Conservation (phyloP, 208 protist species). For the Endotrypanum monterogeii region DNA sequence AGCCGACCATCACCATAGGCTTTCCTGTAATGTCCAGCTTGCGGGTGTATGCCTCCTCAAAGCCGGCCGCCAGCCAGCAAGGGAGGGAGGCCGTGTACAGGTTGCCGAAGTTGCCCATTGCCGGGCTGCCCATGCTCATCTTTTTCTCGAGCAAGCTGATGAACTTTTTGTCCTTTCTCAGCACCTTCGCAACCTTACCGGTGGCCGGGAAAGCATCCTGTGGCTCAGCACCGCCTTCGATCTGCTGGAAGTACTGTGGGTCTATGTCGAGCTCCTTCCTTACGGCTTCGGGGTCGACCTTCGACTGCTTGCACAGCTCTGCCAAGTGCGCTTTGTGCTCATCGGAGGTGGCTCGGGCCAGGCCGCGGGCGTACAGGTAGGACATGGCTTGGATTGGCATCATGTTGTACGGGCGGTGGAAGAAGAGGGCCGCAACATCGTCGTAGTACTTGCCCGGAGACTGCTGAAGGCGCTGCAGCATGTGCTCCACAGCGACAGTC, state of each 20-base stretch:
- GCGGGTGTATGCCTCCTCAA: constrained; percentile 82
- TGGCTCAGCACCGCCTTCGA: constrained; percentile 72
- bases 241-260: constrained; percentile 78
- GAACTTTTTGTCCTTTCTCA: constrained; percentile 83
- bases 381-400: constrained; percentile 93
- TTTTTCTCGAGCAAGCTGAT: constrained; percentile 74
- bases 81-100: constrained; percentile 92
- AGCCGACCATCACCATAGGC: constrained; percentile 91
- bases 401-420: constrained; percentile 93
- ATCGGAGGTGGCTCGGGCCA: constrained; percentile 73
- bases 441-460: constrained; percentile 85
- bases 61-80: constrained; percentile 88
- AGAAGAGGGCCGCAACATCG: constrained; percentile 85
- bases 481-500: constrained; percentile 86
- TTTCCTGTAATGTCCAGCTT: constrained; percentile 84
- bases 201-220: constrained; percentile 77
- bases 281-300: constrained; percentile 50
- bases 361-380: constrained; percentile 84
- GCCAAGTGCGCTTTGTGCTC: constrained; percentile 68
- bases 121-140: constrained; percentile 86
- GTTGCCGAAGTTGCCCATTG: constrained; percentile 91
- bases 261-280: constrained; percentile 67
- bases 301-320: constrained; percentile 65
- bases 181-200: constrained; percentile 77
- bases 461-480: constrained; percentile 68